phyloP scores from a whole-genome alignment of 352 stramenopile genomes.

The Nothophytophthora sp. region DNA sequence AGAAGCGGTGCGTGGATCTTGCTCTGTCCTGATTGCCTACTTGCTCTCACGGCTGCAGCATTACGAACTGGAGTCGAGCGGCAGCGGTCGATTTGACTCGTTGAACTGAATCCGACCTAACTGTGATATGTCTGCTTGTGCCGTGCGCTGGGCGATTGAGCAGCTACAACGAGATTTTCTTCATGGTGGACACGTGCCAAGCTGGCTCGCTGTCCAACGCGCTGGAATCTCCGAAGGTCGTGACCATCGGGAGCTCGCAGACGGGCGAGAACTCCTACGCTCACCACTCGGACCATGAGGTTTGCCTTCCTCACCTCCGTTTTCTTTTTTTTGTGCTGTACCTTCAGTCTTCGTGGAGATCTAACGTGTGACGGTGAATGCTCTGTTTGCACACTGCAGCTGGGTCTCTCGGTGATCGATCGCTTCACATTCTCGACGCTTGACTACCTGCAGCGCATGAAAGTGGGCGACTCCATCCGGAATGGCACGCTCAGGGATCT shows the following conservation, averaged over 20 bases:
- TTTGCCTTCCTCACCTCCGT: slow-evolving; percentile 30
- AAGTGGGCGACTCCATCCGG: slow-evolving; percentile 72
- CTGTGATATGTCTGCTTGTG: not conserved
- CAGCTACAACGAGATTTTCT: slow-evolving; percentile 95
- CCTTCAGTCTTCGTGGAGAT: too few species aligned
- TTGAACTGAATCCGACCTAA: too few species aligned
- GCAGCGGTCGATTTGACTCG: too few species aligned
- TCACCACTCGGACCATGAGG: slow-evolving; percentile 86
- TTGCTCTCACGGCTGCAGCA: too few species aligned
- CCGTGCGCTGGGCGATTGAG: not conserved
- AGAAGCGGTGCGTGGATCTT: slow-evolving; percentile 63
- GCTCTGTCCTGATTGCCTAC: not conserved
- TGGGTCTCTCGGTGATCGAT: slow-evolving; percentile 88
- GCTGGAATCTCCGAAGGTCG: slow-evolving; percentile 89
- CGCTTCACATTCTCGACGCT: slow-evolving; percentile 90
- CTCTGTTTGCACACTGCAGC: slow-evolving; percentile 21
- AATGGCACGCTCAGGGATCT: slow-evolving; percentile 67
- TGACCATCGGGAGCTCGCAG: slow-evolving; percentile 92
- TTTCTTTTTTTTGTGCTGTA: too few species aligned
- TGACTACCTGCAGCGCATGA: slow-evolving; percentile 87
- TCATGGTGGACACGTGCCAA: slow-evolving; percentile 98
- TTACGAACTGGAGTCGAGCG: too few species aligned
- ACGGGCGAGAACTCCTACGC: slow-evolving; percentile 96
- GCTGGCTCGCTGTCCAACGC: slow-evolving; percentile 92
- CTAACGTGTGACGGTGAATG: not conserved